Base-by-base conservation (phyloP, 2,329 filamentous ascomycete genomes). In the Curvularia eragrostidis region DNA sequence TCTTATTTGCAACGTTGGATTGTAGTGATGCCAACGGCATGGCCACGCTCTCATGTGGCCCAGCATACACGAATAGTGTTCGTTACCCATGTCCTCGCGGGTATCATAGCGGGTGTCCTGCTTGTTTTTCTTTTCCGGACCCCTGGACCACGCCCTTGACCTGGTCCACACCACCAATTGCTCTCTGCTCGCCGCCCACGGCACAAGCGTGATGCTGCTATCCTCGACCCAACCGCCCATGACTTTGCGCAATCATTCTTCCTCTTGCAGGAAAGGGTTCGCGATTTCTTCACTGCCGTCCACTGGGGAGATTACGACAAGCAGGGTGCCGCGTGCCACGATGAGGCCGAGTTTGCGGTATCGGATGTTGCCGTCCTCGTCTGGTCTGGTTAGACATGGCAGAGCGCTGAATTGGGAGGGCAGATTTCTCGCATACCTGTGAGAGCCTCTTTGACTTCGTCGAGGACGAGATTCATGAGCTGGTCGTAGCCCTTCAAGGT, bases 221-320 rank as follows among this genome's bases (percentile, higher is more conserved):
- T 19, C 23, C 28, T 52, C 24, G 30, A 7, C 7, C 30, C 18
- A 36, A 36, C 18, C 18, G 23, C 32, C 18, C 2, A 24, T 18
- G 12, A 23, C 24, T 6, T 23, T 8, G 24, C 8, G 21, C 19
- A 10, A 26, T 71, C 70, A 72, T 47, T 73, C 70, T 47, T 92
- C 89, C 23, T 85, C 82, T 72, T 91, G 87, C 52, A 90, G 82
- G 73, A 98, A 99, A 0, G 95, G 95, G 77, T 99, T 99, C 69
- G 90, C 87, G 70, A 99, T 99, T 79, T 94, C 89, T 79, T 98
- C 93, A 79, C 92, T 97, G 54, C 95, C 95, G 73, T 98, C 93
- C 51, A 95, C 85, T 3, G 95, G 95, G 62, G 91, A 95, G 74
- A 99, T 91, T 61, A 97, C 85, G 38, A 97, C 94, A 54, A 99